A percentile compares a stretch with the other conserved stretches of the same genome.
These are phyloP conservation scores for Priceomyces carsonii DNA, from an alignment of 805 yeast species.

Conservation along the genomic window DNA sequence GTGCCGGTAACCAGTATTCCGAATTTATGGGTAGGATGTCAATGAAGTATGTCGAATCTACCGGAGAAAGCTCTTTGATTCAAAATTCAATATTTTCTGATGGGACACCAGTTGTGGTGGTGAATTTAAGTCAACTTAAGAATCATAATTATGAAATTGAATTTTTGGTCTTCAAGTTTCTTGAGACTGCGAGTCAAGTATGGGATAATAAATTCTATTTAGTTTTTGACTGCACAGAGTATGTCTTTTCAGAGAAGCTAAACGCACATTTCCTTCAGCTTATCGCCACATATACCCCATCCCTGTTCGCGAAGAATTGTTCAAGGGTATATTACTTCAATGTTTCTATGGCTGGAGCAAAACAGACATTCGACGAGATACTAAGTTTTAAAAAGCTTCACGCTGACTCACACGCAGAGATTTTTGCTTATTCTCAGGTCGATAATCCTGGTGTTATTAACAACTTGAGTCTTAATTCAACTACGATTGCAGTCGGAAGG, in stretches of 20 bases:
- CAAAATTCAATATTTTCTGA: constrained; percentile 69
- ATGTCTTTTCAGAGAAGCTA: constrained; percentile 28
- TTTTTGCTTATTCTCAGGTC: constrained; percentile 34
- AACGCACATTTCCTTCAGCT: constrained; percentile 30
- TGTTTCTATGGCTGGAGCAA: constrained; percentile 34
- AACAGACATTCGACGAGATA: constrained; percentile 23
- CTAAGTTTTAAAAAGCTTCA: constrained; percentile 16
- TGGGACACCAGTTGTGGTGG: constrained; percentile 67
- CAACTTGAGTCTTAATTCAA: constrained; percentile 35
- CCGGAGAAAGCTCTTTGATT: constrained; percentile 47
- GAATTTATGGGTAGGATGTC: constrained; percentile 76
- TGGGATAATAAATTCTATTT: constrained; percentile 69
- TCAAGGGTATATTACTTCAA: constrained; percentile 53
- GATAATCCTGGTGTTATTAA: constrained; percentile 35
- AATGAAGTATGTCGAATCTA: constrained; percentile 49
- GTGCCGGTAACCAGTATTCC: constrained; percentile 53
- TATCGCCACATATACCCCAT: constrained; percentile 50
- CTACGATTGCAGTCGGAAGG: constrained; percentile 32
- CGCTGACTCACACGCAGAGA: constrained; percentile 15
- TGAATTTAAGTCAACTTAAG: constrained; percentile 41
- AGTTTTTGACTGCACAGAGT: constrained; percentile 71
- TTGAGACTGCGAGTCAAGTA: constrained; percentile 66
- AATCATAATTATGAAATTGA: constrained; percentile 45
- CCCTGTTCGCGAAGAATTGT: constrained; percentile 52
- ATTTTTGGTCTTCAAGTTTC: constrained; percentile 54